A percentile compares a stretch with the other conserved stretches of the same genome.
Conservation (phyloP, 2,329 filamentous ascomycete genomes). For the Pseudogymnoascus pannorum region DNA sequence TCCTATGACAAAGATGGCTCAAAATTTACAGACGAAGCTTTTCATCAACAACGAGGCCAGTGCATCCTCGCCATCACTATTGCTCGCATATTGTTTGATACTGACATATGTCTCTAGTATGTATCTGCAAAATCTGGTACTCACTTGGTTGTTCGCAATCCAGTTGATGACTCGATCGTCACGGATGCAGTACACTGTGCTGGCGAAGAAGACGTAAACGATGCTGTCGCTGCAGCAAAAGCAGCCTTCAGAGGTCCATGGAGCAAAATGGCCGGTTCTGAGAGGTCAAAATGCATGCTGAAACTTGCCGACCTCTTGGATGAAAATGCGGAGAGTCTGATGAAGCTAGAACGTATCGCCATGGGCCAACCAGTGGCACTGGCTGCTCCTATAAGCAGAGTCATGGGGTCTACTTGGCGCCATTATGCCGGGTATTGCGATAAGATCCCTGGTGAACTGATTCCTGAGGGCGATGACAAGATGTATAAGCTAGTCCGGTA, state of each 20-base stretch:
- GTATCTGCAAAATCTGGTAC: constrained; percentile 13
- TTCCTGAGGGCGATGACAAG: constrained; percentile 57
- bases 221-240: constrained; percentile 42
- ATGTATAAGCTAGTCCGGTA: constrained; percentile 53
- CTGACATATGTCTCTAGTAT: constrained; percentile 11
- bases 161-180: constrained; percentile 40
- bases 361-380: constrained; percentile 46
- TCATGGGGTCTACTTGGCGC: constrained; percentile 50
- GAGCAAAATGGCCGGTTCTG: constrained; percentile 20
- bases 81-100: neutral
- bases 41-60: constrained; percentile 43
- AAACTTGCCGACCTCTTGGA: constrained; percentile 60
- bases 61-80: neutral
- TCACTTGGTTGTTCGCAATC: constrained; percentile 29
- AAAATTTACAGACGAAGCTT: constrained; percentile 22
- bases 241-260: constrained; percentile 37
- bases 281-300: constrained; percentile 43
- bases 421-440: constrained; percentile 56
- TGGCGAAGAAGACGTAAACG: constrained; percentile 35
- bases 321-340: constrained; percentile 54
- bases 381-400: constrained; percentile 46
- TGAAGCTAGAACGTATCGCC: constrained; percentile 54
- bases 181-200: constrained; percentile 21
- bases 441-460: constrained; percentile 39
- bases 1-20: neutral